A percentile compares a stretch with the other conserved stretches of the same genome.
phyloP scores from a whole-genome alignment of 2,329 filamentous ascomycete species.

The Colletotrichum sp. region DNA sequence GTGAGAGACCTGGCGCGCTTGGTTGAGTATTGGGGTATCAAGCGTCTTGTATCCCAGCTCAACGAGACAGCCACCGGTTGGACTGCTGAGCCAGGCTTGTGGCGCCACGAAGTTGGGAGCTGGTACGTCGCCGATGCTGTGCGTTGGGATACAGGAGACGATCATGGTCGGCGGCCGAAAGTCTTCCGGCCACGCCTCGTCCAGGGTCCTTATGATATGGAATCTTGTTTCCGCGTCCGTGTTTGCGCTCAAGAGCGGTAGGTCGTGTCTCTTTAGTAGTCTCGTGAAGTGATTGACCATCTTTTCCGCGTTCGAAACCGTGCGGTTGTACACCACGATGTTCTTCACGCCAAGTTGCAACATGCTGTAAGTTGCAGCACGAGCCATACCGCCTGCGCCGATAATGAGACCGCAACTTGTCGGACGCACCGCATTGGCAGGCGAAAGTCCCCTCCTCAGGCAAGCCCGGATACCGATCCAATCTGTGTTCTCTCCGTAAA shows the following conservation, averaged over 20 bases:
- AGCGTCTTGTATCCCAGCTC: constrained; percentile 79
- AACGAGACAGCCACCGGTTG: constrained; percentile 77
- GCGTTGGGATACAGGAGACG: constrained; percentile 77
- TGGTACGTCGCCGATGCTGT: constrained; percentile 66
- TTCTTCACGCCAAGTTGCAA: constrained; percentile 78
- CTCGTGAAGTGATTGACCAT: constrained; percentile 74
- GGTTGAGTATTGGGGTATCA: constrained; percentile 72
- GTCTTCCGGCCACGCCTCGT: constrained; percentile 68
- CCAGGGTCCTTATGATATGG: constrained; percentile 61
- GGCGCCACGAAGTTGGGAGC: constrained; percentile 76
- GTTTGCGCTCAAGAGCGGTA: constrained; percentile 44
- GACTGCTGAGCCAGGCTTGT: constrained; percentile 70
- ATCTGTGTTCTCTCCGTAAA: constrained; percentile 83
- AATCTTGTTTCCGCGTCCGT: constrained; percentile 48
- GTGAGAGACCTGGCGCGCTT: constrained; percentile 65
- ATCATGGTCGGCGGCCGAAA: constrained; percentile 74
- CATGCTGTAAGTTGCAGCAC: constrained; percentile 80
- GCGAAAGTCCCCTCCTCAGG: constrained; percentile 73
- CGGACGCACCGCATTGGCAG: constrained; percentile 68
- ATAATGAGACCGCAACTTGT: constrained; percentile 63
- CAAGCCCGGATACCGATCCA: constrained; percentile 82
- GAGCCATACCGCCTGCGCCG: constrained; percentile 76
- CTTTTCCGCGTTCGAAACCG: constrained; percentile 67
- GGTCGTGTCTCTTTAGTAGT: constrained; percentile 47
- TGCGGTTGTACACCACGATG: constrained; percentile 78